Base-by-base conservation (phyloP, 768 basidiomycete species). In the Leccinum fibrillosum region DNA sequence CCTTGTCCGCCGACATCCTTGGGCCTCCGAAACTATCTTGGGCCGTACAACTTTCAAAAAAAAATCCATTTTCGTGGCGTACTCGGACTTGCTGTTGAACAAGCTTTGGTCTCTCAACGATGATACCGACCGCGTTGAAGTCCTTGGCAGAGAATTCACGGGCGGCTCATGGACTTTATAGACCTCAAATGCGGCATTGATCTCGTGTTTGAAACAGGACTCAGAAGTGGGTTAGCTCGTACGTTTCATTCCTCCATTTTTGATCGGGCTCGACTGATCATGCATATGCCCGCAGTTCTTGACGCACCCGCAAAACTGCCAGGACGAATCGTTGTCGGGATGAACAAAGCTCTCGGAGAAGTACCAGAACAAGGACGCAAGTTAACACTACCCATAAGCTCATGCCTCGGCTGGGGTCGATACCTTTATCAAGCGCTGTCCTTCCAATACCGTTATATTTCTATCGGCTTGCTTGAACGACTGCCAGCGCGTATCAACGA, bases 401-500 rank as follows among this genome's bases (percentile, higher is more conserved):
- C 32, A 94, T 98, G 86, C 90, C 91, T 10, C 81, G 90, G 13
- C 75, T 95, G 42, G 0, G 83, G 96, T 25, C 82, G 96, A 56
- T 99, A 94, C 76, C 84, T 98, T 12, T 95, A 92, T 70, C 96
- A 98, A 75, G 88, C 92, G 0, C 80, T 99, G 2, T 96, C 93
- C 0, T 99, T 98, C 81, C 92, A 94, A 67, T 89, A 96, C 72
- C 91, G 96, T 48, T 99, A 99, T 69, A 77, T 98, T 49, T 96
- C 97, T 9, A 88, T 98, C 50, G 97, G 97, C 0, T 76, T 99
- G 7, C 82, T 98, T 19, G 95, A 99, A 70, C 75, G 69, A 1
- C 76, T 94, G 26, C 94, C 95, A 0, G 83, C 80, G 3, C 80
- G 81, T 58, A 85, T 99, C 63, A 98, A 98, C 69, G 94, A 98